Percentiles rank a stretch among this genome's conserved stretches.
Conservation (phyloP, 345 rosid species). For the Aethionema arabicum region DNA sequence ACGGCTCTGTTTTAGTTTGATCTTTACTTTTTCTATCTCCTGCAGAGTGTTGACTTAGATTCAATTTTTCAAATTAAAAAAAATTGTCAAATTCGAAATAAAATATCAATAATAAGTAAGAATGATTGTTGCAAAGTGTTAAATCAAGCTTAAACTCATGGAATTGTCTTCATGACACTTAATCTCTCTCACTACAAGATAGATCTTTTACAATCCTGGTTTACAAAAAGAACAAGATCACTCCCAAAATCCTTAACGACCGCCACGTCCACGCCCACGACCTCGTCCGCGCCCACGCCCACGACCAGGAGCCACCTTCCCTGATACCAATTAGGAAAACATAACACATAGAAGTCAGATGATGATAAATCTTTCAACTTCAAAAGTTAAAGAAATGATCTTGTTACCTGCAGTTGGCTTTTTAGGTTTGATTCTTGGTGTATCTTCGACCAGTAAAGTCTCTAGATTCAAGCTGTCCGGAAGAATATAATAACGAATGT, state of each 20-base stretch:
- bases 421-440: conserved; percentile 92
- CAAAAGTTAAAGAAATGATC: not conserved
- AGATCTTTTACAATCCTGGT: conserved; percentile 31
- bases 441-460: conserved; percentile 93
- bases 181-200: conserved; percentile 24
- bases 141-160: conserved; percentile 9
- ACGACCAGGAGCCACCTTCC: conserved; percentile 73
- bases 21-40: too few relatives aligned
- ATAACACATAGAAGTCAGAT: not conserved
- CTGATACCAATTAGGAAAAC: conserved; percentile 38
- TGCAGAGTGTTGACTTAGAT: too few relatives aligned
- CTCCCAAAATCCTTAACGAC: conserved; percentile 49
- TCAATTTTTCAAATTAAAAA: too few relatives aligned
- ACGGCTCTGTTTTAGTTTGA: conserved; percentile 52
- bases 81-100: not conserved
- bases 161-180: conserved; percentile 19
- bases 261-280: conserved; percentile 86
- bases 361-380: too few relatives aligned
- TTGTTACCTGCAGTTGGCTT: conserved; percentile 87
- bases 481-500: conserved; percentile 91
- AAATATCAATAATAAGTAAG: not conserved
- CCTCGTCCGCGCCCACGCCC: conserved; percentile 96
- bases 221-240: conserved; percentile 11
- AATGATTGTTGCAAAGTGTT: not conserved
- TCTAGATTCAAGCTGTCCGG: conserved; percentile 99